Conservation (phyloP, 352 stramenopile species). For the Phytophthora boehmeriae region DNA sequence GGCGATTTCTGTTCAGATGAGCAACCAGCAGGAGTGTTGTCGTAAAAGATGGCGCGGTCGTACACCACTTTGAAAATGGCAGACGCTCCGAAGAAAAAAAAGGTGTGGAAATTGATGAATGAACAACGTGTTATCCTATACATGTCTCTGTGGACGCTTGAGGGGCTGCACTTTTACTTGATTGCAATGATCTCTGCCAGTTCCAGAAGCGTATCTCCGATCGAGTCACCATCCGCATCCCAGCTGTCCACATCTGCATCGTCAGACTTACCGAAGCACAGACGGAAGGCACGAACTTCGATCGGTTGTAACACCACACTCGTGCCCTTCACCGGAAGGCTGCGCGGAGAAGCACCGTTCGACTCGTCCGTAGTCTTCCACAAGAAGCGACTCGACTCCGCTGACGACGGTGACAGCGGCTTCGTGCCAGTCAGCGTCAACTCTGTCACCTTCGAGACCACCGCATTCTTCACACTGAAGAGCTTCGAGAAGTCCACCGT, state of each 20-base stretch:
- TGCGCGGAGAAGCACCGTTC: conserved; percentile 31
- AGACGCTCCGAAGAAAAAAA: too few species aligned
- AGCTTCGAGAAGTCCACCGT: conserved; percentile 75
- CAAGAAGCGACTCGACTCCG: conserved; percentile 21
- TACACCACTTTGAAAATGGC: too few species aligned
- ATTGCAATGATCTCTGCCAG: conserved; percentile 47
- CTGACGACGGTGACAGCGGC: conserved; percentile 60
- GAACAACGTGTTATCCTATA: too few species aligned
- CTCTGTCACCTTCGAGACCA: conserved; percentile 79
- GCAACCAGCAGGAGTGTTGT: too few species aligned
- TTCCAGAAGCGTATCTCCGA: conserved; percentile 27
- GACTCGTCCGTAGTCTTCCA: conserved; percentile 49
- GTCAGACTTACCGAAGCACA: conserved; percentile 52
- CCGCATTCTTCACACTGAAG: conserved; percentile 53
- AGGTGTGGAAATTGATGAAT: too few species aligned
- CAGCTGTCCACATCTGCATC: conserved; percentile 5
- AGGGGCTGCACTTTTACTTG: too few species aligned
- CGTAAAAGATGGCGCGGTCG: too few species aligned
- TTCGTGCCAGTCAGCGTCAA: conserved; percentile 87
- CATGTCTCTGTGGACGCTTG: too few species aligned
- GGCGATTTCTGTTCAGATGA: too few species aligned
- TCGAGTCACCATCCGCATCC: conserved; percentile 19
- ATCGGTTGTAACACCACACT: conserved; percentile 86
- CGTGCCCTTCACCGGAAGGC: conserved; percentile 56
- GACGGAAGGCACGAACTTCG: conserved; percentile 93